Evolutionary conservation across 129 eudicot genomes (phyloP), one percentile per base, ranked within the genome.

Genomic region (Chrysanthemum makinoi): DNA sequence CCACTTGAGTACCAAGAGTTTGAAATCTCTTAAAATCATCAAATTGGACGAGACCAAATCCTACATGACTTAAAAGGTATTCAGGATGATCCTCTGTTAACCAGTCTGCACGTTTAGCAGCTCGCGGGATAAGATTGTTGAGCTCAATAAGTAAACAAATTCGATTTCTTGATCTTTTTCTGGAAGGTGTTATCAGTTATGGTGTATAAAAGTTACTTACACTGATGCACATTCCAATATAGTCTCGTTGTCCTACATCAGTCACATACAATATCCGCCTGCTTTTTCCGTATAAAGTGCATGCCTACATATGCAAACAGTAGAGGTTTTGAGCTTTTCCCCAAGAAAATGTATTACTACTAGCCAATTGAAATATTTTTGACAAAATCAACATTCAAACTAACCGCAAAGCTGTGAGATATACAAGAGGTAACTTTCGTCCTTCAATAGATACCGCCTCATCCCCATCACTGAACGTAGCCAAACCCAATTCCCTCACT

Each of bases 171-270:
- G 2, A 50, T 12, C 55, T 9, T 50, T 50, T 50, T 50, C 1
- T 50, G 53, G 15, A 49, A 49, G 53, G 14, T 7, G 53, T 49
- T 9, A 49, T 49, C 11, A 49, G 11, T 49, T 49, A 49, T 49
- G 55, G 55, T 11, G 43, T 22, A 28, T 59, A 22, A 59, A 9
- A 20, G 39, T 59, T 11, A 59, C 65, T 59, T 59, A 59, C 43
- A 24, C 35, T 20, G 65, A 22, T 19, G 43, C 28, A 24, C 65
- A 20, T 59, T 59, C 24, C 43, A 59, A 20, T 19, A 13, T 20
- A 28, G 13, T 59, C 65, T 0, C 39, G 65, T 16, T 59, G 35
- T 15, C 65, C 65, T 59, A 59, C 65, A 59, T 59, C 65, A 22
- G n/a, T n/a, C n/a, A n/a, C n/a, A n/a, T n/a, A n/a, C n/a, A n/a